Percentiles rank a stretch among this genome's conserved stretches.
These are phyloP conservation scores for Ambrosia artemisiifolia DNA, from an alignment of 129 eudicot genomes.

Conservation along the genomic window DNA sequence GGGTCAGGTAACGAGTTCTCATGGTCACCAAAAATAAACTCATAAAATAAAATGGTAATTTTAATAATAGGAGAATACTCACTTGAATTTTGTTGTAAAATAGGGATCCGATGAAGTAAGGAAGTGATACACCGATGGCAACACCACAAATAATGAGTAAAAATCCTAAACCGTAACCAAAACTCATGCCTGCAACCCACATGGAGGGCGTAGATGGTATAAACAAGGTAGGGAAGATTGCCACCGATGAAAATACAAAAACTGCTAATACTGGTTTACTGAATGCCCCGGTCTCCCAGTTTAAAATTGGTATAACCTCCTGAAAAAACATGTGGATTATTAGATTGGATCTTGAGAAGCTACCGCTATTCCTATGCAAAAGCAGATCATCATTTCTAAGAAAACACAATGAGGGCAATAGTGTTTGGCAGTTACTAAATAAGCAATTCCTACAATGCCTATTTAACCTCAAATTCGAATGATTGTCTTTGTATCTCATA, in stretches of 20 bases:
- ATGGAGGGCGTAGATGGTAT: slow-evolving; percentile 87
- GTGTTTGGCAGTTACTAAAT: not conserved
- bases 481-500: too few relatives aligned
- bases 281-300: slow-evolving; percentile 75
- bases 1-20: too few relatives aligned
- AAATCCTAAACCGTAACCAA: slow-evolving; percentile 81
- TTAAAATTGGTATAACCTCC: slow-evolving; percentile 74
- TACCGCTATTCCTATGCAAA: not conserved
- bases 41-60: not conserved
- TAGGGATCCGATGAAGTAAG: slow-evolving; percentile 62
- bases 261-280: slow-evolving; percentile 62
- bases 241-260: slow-evolving; percentile 57
- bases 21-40: too few relatives aligned
- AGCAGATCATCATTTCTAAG: too few relatives aligned
- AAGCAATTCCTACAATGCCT: too few relatives aligned
- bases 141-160: slow-evolving; percentile 56
- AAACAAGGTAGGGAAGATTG: slow-evolving; percentile 57
- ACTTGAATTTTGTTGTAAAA: slow-evolving; percentile 71
- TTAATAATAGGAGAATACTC: slow-evolving; percentile 9
- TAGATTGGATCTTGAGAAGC: not conserved
- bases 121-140: slow-evolving; percentile 66
- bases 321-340: slow-evolving; percentile 28
- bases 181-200: slow-evolving; percentile 97
- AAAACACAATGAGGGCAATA: not conserved
- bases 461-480: too few relatives aligned